Evolutionary conservation across 2,329 filamentous ascomycete species (phyloP).

Genomic region (Diaporthe citri): DNA sequence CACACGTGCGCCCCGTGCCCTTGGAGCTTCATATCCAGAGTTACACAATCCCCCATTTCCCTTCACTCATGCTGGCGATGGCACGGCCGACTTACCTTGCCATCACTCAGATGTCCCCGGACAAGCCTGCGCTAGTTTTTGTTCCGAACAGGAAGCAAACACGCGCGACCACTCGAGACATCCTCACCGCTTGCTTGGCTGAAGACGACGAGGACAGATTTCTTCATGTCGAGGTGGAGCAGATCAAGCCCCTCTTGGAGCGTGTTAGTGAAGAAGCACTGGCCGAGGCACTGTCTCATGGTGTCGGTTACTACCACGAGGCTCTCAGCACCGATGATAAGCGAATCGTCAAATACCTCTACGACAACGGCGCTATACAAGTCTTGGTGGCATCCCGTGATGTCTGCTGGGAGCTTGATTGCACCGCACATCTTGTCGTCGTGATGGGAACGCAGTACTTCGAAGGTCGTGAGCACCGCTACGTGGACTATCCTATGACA

Average conservation of each 20-base stretch:
- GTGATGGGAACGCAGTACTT: slow-evolving; percentile 99
- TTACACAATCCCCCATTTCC: slow-evolving; percentile 96
- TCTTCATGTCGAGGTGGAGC: slow-evolving; percentile 84
- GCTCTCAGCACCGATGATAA: slow-evolving; percentile 90
- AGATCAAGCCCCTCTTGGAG: slow-evolving; percentile 84
- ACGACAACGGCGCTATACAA: slow-evolving; percentile 89
- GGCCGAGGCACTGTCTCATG: slow-evolving; percentile 90
- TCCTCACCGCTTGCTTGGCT: slow-evolving; percentile 87
- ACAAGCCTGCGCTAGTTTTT: slow-evolving; percentile 92
- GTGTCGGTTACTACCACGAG: slow-evolving; percentile 97
- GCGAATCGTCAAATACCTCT: slow-evolving; percentile 93
- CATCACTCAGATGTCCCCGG: slow-evolving; percentile 86
- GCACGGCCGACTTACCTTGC: slow-evolving; percentile 92
- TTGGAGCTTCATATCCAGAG: slow-evolving; percentile 95
- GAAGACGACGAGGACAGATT: slow-evolving; percentile 96
- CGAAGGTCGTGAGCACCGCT: slow-evolving; percentile 95
- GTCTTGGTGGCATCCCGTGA: slow-evolving; percentile 83
- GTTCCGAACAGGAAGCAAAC: slow-evolving; percentile 95
- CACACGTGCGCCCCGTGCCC: slow-evolving; percentile 87
- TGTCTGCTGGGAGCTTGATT: slow-evolving; percentile 95
- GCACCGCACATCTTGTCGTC: slow-evolving; percentile 89
- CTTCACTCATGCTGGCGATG: slow-evolving; percentile 98
- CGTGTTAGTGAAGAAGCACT: slow-evolving; percentile 88
- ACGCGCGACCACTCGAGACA: slow-evolving; percentile 85
- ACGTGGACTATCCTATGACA: slow-evolving; percentile 94